Percentiles rank a stretch among this genome's conserved stretches.
These are phyloP conservation scores for Craterostigma plantagineum DNA, from an alignment of 257 asterid species.

Conservation along the genomic window DNA sequence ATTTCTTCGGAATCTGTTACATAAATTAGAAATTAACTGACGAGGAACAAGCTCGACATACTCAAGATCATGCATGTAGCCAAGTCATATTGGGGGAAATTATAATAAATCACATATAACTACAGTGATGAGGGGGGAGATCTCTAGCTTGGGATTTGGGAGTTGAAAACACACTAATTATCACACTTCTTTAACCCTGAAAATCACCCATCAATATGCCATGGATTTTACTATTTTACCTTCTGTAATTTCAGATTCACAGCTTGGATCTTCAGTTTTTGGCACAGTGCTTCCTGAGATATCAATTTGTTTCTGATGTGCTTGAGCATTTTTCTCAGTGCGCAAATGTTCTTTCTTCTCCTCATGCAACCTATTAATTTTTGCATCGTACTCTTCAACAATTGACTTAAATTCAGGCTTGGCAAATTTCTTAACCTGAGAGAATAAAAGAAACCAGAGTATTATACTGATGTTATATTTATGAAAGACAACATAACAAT, in stretches of 20 bases:
- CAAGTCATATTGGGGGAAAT: neutral
- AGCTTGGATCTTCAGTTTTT: slow-evolving; percentile 22
- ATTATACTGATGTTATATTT: too few relatives aligned
- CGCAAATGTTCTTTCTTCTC: slow-evolving; percentile 77
- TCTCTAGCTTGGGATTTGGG: too few relatives aligned
- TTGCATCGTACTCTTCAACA: slow-evolving; percentile 88
- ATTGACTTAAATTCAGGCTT: slow-evolving; percentile 71
- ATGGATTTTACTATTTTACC: slow-evolving; percentile 27
- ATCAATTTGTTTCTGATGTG: slow-evolving; percentile 47
- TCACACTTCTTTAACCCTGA: too few relatives aligned
- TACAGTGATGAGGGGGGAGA: too few relatives aligned
- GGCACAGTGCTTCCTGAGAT: slow-evolving; percentile 21
- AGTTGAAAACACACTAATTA: too few relatives aligned
- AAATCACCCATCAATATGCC: neutral
- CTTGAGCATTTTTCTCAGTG: slow-evolving; percentile 68
- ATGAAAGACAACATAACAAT: too few relatives aligned
- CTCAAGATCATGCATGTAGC: neutral
- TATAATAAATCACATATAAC: too few relatives aligned
- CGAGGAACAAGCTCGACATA: slow-evolving; percentile 1
- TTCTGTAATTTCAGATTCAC: slow-evolving; percentile 52
- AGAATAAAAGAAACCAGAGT: slow-evolving; percentile 7
- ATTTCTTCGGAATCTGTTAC: slow-evolving; percentile 37
- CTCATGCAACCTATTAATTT: slow-evolving; percentile 45
- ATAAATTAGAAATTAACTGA: neutral
- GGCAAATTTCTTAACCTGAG: slow-evolving; percentile 75